Percentiles rank a stretch among this genome's conserved stretches.
Evolutionary conservation across 352 stramenopile genomes (phyloP).

Genomic region (Globisporangium apiculatum): DNA sequence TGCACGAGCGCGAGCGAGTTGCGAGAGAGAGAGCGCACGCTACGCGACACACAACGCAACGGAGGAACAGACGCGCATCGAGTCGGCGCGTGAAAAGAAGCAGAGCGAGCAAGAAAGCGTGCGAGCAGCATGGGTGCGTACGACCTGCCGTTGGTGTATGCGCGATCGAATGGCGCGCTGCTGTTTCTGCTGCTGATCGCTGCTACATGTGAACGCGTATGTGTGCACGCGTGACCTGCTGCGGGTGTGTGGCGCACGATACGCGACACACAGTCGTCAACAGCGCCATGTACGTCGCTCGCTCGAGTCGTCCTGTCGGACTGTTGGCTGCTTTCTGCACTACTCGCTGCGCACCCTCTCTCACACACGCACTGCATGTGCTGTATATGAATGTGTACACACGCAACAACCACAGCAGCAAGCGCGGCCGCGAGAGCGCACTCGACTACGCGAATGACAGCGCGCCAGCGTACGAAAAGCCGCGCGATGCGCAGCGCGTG

Average conservation of each 20-base stretch:
- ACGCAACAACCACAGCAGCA: constrained; percentile 11
- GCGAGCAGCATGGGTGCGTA: constrained; percentile 1
- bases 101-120: neutral
- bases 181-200: neutral
- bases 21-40: neutral
- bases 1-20: neutral
- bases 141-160: neutral
- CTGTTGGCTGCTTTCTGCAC: neutral
- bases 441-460: constrained; percentile 6
- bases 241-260: neutral
- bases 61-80: neutral
- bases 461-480: constrained; percentile 19
- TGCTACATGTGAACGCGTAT: neutral
- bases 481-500: constrained; percentile 39
- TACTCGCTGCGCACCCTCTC: neutral
- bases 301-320: neutral
- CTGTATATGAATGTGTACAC: too few relatives aligned
- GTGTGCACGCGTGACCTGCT: neutral
- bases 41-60: neutral
- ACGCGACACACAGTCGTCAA: constrained; percentile 7
- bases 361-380: too few relatives aligned
- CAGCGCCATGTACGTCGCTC: constrained; percentile 9
- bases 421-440: constrained; percentile 22
- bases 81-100: neutral
- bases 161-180: too few relatives aligned